Base-by-base conservation (phyloP, 352 stramenopile genomes). In the Globisporangium alternatum region DNA sequence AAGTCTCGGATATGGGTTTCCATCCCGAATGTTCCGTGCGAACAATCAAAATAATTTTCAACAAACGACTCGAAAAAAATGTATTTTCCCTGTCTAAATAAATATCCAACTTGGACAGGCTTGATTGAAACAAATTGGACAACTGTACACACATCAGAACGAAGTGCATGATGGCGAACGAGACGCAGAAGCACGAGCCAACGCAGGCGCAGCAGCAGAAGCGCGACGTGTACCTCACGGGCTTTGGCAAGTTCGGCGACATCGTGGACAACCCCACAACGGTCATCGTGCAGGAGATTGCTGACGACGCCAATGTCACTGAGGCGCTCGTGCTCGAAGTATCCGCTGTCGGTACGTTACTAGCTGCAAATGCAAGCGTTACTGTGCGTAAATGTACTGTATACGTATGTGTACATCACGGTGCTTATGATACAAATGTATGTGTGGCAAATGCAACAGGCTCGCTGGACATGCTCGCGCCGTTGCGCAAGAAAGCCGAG, bases 211-310 rank as follows among this genome's bases (percentile, higher is more conserved):
- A 10, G 15, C 52, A 57, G 68, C 64, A 69, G 64, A 69, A 69
- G 49, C 80, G 82, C 49, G 78, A 84, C 54, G 83, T 92, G 68
- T 90, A 88, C 69, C 68, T 93, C 45, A 95, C 87, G 43, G 84
- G 87, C 52, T 95, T 95, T 43, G 87, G 84, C 72, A 89, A 90
- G 69, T 95, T 95, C 56, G 87, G 80, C 47, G 70, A 93, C 69
- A 88, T 95, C 37, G 37, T 88, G 13, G 78, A 91, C 54, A 95
- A 95, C 66, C 84, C 84, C n/a, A 93, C 84, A 59, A 91, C 80
- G 19, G 62, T 69, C 33, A 66, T 95, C 44, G 78, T 77, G 48
- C 62, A 86, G 68, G 64, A 78, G 51, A 60, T 95, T 22, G 80
- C 67, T 19, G 57, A 72, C 31, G 75, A 93, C 58, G 65, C 71